These are phyloP conservation scores for Styphnolobium japonicum DNA, from an alignment of 306 rosid genomes.

Conservation along the genomic window DNA sequence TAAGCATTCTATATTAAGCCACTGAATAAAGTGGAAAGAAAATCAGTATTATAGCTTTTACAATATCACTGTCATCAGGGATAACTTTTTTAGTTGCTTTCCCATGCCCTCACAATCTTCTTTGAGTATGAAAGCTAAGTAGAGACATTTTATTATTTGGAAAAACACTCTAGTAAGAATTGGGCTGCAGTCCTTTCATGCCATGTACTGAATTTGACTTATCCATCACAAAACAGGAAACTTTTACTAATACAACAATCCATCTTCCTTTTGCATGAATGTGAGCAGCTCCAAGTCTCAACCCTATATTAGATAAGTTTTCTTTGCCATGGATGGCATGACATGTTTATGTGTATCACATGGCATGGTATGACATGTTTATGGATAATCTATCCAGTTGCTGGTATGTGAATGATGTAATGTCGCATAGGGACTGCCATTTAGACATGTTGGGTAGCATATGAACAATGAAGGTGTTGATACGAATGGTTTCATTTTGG, in stretches of 20 bases:
- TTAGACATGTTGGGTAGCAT: background rate
- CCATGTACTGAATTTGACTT: background rate
- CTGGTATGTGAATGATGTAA: background rate
- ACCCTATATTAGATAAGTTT: background rate
- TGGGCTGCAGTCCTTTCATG: background rate
- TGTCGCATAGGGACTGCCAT: background rate
- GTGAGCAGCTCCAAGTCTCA: background rate
- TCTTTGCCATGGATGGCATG: background rate
- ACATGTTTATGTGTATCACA: background rate
- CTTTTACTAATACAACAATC: background rate
- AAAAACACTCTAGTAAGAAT: background rate
- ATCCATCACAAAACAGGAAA: background rate
- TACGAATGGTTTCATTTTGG: background rate
- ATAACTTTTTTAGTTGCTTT: background rate
- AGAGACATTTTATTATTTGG: too few relatives aligned
- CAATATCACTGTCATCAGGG: background rate
- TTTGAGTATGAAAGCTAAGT: background rate
- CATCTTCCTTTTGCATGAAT: background rate
- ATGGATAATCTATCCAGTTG: background rate
- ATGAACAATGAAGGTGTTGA: background rate
- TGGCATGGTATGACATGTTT: background rate
- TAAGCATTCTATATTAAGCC: too few relatives aligned
- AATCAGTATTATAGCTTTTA: background rate
- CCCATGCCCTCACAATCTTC: background rate
- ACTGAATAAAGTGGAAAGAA: background rate